Conservation (phyloP, 2,329 filamentous ascomycete genomes). For the Mycocentrospora acerina region DNA sequence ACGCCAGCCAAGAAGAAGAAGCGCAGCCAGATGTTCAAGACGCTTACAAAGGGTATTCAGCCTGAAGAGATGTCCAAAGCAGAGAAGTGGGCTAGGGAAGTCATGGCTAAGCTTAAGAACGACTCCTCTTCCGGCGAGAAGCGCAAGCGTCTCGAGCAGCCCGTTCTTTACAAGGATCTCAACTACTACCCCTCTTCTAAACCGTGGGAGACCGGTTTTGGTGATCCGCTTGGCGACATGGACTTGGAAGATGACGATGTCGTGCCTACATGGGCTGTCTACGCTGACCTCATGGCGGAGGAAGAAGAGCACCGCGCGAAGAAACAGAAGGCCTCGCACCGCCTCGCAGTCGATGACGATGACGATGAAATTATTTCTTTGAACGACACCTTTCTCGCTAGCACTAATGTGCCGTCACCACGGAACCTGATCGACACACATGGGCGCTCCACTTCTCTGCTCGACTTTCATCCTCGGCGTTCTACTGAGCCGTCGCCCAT, state of each 20-base stretch:
- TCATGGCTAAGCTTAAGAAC: slow-evolving; percentile 20
- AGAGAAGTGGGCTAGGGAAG: slow-evolving; percentile 27
- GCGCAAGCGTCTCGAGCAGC: slow-evolving; percentile 30
- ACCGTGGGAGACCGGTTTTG: slow-evolving; percentile 37
- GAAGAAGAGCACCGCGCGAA: slow-evolving; percentile 22
- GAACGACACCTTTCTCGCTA: slow-evolving; percentile 18
- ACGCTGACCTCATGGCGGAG: slow-evolving; percentile 28
- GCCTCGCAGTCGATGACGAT: slow-evolving; percentile 10
- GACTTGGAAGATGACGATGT: slow-evolving; percentile 29
- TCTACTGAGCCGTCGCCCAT: slow-evolving; percentile 34
- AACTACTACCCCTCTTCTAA: slow-evolving; percentile 29
- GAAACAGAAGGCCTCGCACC: slow-evolving; percentile 22
- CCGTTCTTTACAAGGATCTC: slow-evolving; percentile 28
- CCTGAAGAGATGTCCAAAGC: slow-evolving; percentile 20
- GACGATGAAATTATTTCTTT: slow-evolving; percentile 21
- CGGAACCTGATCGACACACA: slow-evolving; percentile 21
- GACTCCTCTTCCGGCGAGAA: slow-evolving; percentile 25
- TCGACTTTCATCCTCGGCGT: slow-evolving; percentile 33
- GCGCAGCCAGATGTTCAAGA: slow-evolving; percentile 15
- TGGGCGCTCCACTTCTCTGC: slow-evolving; percentile 22
- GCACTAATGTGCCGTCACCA: slow-evolving; percentile 3
- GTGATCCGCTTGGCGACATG: slow-evolving; percentile 27
- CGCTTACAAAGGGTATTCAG: slow-evolving; percentile 23
- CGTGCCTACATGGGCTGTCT: slow-evolving; percentile 34
- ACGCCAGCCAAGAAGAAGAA: slow-evolving; percentile 16